Conservation (phyloP, 257 asterid genomes). For the Pogostemon cablin region DNA sequence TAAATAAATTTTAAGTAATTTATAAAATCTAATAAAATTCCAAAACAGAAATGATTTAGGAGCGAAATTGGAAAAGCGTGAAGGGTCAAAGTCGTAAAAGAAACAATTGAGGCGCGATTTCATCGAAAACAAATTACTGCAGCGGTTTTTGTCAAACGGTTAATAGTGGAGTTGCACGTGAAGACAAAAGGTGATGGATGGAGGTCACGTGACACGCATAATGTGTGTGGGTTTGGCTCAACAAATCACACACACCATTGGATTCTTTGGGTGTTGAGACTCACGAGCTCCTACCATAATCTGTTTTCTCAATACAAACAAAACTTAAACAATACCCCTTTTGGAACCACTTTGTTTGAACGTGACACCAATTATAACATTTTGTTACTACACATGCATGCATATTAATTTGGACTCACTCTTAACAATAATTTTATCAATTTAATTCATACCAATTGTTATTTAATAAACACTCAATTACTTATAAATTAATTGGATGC, state of each 20-base stretch:
- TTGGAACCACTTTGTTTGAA: too few relatives aligned
- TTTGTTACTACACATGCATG: too few relatives aligned
- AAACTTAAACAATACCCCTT: background rate
- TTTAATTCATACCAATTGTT: too few relatives aligned
- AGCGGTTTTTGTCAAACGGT: background rate
- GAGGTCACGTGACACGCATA: slow-evolving; percentile 8
- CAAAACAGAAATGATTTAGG: too few relatives aligned
- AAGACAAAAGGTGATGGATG: background rate
- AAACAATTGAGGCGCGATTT: background rate
- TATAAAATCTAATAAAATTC: too few relatives aligned
- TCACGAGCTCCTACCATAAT: slow-evolving; percentile 19
- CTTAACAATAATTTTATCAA: too few relatives aligned
- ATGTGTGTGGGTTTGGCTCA: background rate
- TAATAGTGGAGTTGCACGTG: background rate
- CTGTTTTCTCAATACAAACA: background rate
- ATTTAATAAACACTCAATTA: too few relatives aligned
- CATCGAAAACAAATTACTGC: background rate
- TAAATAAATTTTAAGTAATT: too few relatives aligned
- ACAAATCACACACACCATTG: slow-evolving; percentile 19
- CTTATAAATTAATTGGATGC: too few relatives aligned
- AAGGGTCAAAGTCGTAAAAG: background rate
- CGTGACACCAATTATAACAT: too few relatives aligned
- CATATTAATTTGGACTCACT: too few relatives aligned
- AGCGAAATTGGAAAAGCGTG: background rate
- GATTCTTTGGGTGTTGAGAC: slow-evolving; percentile 24